A percentile compares a stretch with the other conserved stretches of the same genome.
Evolutionary conservation across 768 basidiomycete genomes (phyloP).

Genomic region (Suillus plorans): DNA sequence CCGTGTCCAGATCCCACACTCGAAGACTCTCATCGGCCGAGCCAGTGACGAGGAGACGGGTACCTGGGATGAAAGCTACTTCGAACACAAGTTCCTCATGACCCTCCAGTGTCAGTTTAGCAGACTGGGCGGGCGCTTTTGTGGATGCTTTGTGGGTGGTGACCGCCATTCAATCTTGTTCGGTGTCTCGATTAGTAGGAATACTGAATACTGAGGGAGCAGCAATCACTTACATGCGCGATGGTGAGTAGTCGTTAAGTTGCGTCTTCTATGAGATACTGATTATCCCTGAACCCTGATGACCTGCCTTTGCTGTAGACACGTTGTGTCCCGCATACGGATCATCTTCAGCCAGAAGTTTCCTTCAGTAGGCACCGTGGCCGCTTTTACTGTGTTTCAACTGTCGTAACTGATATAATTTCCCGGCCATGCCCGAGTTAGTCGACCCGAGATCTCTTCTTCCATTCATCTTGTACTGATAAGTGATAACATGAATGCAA

Average conservation of each 20-base stretch:
- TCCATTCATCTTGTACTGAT: not conserved
- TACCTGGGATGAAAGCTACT: not conserved
- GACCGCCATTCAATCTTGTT: not conserved
- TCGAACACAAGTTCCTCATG: fast-evolving
- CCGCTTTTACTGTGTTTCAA: not conserved
- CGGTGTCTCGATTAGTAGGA: not conserved
- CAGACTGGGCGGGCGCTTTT: not conserved
- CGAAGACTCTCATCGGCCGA: not conserved
- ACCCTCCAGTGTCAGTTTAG: not conserved
- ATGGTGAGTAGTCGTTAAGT: not conserved
- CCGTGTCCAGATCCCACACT: not conserved
- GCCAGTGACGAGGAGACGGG: not conserved
- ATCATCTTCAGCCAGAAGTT: not conserved
- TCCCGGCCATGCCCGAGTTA: not conserved
- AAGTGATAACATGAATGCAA: not conserved
- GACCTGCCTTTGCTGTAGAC: not conserved
- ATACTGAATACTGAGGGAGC: not conserved
- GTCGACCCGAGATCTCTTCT: not conserved
- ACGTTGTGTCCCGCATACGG: not conserved
- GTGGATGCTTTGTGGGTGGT: not conserved
- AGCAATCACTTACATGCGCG: not conserved
- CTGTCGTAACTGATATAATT: not conserved
- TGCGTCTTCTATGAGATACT: not conserved
- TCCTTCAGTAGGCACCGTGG: not conserved
- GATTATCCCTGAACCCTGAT: not conserved